phyloP scores from a whole-genome alignment of 1,284 basidiomycete species.

The Athelia psychrophila region DNA sequence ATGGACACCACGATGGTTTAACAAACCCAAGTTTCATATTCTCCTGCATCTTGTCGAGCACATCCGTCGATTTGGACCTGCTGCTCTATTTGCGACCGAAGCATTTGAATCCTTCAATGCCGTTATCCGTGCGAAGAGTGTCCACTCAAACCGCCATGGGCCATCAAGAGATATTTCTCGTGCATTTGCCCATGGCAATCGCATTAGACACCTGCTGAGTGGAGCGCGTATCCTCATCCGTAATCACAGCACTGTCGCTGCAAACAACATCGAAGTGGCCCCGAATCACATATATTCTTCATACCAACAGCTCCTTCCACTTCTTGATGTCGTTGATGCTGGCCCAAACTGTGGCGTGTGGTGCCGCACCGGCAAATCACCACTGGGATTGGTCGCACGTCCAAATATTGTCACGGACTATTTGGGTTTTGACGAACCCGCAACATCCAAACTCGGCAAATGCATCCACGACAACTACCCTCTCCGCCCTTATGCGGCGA shows the following conservation, averaged over 20 bases:
- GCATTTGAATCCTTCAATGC: slow-evolving; percentile 15
- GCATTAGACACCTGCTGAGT: too few species aligned
- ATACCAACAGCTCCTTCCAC: neutral
- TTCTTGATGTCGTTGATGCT: neutral
- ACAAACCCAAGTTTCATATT: slow-evolving; percentile 19
- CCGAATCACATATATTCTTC: neutral
- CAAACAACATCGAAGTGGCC: too few species aligned
- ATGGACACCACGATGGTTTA: slow-evolving; percentile 13
- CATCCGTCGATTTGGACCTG: slow-evolving; percentile 12
- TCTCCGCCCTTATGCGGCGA: neutral
- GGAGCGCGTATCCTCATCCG: too few species aligned
- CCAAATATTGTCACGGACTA: too few species aligned
- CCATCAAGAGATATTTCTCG: too few species aligned
- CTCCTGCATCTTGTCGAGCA: slow-evolving; percentile 12
- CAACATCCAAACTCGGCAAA: too few species aligned
- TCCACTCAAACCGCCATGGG: slow-evolving; percentile 3
- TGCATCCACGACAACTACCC: too few species aligned
- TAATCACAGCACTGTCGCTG: too few species aligned
- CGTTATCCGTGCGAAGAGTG: slow-evolving; percentile 11
- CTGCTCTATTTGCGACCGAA: slow-evolving; percentile 12
- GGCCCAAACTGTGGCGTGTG: too few species aligned
- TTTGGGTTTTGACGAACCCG: too few species aligned
- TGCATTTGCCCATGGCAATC: too few species aligned
- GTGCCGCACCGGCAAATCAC: neutral
- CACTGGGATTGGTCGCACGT: neutral